Conservation (phyloP, 192 early-diverging fungal genomes). For the Coemansia sp. region DNA sequence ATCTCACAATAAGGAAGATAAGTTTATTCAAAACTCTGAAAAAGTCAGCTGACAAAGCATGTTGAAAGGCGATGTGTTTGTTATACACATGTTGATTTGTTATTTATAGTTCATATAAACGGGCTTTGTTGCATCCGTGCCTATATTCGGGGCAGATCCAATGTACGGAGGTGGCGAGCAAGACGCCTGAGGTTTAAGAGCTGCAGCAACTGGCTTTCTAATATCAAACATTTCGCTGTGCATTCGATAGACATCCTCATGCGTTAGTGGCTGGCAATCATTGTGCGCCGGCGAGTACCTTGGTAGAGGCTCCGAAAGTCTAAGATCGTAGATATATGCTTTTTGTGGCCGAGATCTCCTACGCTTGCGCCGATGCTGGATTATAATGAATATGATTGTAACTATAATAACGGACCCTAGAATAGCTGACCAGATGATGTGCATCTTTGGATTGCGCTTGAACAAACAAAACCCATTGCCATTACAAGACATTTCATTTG, state of each 20-base stretch:
- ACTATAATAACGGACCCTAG: neutral
- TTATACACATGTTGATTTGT: too few relatives aligned
- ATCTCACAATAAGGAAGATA: too few relatives aligned
- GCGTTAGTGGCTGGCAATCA: neutral
- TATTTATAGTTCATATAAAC: too few relatives aligned
- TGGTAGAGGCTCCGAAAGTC: constrained; percentile 28
- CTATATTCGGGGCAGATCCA: neutral
- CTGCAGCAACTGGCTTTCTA: neutral
- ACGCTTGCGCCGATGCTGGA: neutral
- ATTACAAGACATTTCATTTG: constrained; percentile 3
- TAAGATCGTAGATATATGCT: neutral
- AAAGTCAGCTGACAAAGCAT: too few relatives aligned
- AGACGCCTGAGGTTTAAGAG: neutral
- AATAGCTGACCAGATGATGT: constrained; percentile 12
- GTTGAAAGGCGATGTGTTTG: too few relatives aligned
- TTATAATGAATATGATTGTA: neutral
- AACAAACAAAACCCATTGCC: constrained; percentile 19
- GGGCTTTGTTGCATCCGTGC: neutral
- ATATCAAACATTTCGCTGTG: neutral
- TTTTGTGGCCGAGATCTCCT: neutral
- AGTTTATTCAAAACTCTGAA: too few relatives aligned
- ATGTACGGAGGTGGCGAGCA: constrained; percentile 9
- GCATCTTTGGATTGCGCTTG: constrained; percentile 17
- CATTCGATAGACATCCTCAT: neutral
- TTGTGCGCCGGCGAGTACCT: constrained; percentile 23